Evolutionary conservation across 2,329 filamentous ascomycete species (phyloP).

Genomic region (Thermothelomyces thermophilus): DNA sequence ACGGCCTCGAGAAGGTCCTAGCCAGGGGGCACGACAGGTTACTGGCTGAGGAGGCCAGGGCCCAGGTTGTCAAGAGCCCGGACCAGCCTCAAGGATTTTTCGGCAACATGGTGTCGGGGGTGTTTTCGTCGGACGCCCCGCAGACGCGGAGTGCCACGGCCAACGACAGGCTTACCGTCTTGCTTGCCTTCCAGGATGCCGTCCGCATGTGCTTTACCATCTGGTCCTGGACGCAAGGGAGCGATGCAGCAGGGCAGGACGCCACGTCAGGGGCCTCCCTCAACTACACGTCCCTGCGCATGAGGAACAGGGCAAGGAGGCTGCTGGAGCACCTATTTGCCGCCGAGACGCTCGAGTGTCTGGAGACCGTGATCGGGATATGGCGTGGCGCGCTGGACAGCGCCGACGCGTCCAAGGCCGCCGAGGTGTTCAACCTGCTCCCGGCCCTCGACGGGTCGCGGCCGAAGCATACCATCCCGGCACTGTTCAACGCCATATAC

Average conservation of each 20-base stretch:
- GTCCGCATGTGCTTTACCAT: conserved; percentile 88
- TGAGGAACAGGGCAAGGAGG: conserved; percentile 81
- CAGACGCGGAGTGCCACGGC: conserved; percentile 79
- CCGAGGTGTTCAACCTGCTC: conserved; percentile 74
- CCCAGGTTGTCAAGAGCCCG: conserved; percentile 64
- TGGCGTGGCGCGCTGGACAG: conserved; percentile 57
- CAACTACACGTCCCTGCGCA: conserved; percentile 79
- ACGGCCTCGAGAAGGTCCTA: conserved; percentile 84
- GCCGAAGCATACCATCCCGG: conserved; percentile 85
- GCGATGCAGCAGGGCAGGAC: conserved; percentile 55
- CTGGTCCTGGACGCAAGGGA: conserved; percentile 82
- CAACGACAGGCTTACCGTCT: conserved; percentile 86
- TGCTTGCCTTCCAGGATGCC: conserved; percentile 94
- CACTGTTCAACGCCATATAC: conserved; percentile 93
- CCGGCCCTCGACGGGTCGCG: conserved; percentile 87
- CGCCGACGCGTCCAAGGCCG: conserved; percentile 43
- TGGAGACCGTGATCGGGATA: conserved; percentile 82
- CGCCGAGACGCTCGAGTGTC: conserved; percentile 84
- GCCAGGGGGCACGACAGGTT: conserved; percentile 81
- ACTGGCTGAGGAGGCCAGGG: conserved; percentile 65
- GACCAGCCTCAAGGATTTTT: conserved; percentile 85
- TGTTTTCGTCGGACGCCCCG: conserved; percentile 72
- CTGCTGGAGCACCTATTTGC: conserved; percentile 89
- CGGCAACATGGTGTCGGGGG: conserved; percentile 87
- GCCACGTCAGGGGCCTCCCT: conserved; percentile 70